phyloP scores from a whole-genome alignment of 345 rosid genomes.

The Angophora floribunda region DNA sequence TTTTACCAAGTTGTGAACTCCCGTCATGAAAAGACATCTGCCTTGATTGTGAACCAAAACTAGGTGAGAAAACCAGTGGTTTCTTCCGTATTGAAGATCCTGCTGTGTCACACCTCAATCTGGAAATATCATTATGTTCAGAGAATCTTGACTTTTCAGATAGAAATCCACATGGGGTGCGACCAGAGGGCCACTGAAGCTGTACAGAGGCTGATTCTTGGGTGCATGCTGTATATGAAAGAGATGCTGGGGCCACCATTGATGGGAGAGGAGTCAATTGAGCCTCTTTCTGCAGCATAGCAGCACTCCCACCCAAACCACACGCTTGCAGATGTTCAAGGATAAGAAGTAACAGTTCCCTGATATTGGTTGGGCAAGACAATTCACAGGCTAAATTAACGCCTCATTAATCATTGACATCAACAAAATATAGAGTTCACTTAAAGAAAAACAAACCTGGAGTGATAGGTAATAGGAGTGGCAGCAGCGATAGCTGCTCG shows the following conservation, averaged over 20 bases:
- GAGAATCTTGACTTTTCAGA: slow-evolving; percentile 34
- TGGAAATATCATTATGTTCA: slow-evolving; percentile 32
- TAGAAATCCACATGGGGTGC: slow-evolving; percentile 56
- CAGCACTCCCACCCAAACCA: slow-evolving; percentile 69
- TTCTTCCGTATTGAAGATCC: slow-evolving; percentile 60
- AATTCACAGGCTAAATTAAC: background rate
- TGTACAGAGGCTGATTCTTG: slow-evolving; percentile 56
- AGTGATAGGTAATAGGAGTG: slow-evolving; percentile 89
- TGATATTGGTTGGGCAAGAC: slow-evolving; percentile 7
- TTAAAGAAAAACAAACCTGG: slow-evolving; percentile 27
- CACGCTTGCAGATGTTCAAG: slow-evolving; percentile 96
- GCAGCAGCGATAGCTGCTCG: slow-evolving; percentile 99
- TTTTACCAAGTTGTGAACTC: slow-evolving; percentile 29
- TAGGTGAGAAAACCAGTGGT: slow-evolving; percentile 64
- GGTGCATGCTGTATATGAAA: slow-evolving; percentile 36
- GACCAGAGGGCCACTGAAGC: slow-evolving; percentile 87
- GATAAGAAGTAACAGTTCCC: slow-evolving; percentile 90
- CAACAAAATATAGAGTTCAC: background rate
- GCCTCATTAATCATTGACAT: background rate
- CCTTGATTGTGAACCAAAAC: slow-evolving; percentile 44
- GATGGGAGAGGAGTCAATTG: slow-evolving; percentile 79
- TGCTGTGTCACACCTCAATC: slow-evolving; percentile 30
- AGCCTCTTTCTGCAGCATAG: slow-evolving; percentile 72
- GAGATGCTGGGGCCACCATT: slow-evolving; percentile 56
- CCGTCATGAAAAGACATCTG: slow-evolving; percentile 36